Evolutionary conservation across 78 protist species (phyloP).

Genomic region (Trichosphaerium sp.): DNA sequence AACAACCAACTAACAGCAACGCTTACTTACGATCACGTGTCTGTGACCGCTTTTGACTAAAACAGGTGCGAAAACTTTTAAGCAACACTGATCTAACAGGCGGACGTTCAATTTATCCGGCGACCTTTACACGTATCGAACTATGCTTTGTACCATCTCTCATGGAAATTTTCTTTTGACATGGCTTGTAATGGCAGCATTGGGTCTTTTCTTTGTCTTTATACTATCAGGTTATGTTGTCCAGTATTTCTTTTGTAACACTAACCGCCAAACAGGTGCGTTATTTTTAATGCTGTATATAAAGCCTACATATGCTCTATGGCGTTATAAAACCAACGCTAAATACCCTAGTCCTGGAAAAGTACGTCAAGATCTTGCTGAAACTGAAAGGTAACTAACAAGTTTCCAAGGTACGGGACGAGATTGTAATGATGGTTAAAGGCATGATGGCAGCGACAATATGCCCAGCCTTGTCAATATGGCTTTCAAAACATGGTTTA

Average conservation of each 20-base stretch:
- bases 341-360: neutral
- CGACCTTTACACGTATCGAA: too few species aligned
- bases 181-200: neutral
- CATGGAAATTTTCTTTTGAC: neutral
- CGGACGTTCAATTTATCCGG: too few species aligned
- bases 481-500: conserved; percentile 9
- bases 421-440: conserved; percentile 18
- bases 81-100: too few species aligned
- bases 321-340: neutral
- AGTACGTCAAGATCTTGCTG: too few species aligned
- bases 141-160: too few species aligned
- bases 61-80: too few species aligned
- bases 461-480: conserved; percentile 23
- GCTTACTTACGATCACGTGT: too few species aligned
- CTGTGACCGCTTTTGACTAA: too few species aligned
- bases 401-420: conserved; percentile 16
- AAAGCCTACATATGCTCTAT: neutral
- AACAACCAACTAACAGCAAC: too few species aligned
- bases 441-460: conserved; percentile 26
- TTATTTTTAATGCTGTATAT: neutral
- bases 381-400: conserved; percentile 6
- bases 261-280: too few species aligned
- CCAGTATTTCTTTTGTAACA: too few species aligned
- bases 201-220: neutral
- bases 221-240: neutral